Conservation (phyloP, 345 rosid genomes). For the Cardamine chenopodiifolia region DNA sequence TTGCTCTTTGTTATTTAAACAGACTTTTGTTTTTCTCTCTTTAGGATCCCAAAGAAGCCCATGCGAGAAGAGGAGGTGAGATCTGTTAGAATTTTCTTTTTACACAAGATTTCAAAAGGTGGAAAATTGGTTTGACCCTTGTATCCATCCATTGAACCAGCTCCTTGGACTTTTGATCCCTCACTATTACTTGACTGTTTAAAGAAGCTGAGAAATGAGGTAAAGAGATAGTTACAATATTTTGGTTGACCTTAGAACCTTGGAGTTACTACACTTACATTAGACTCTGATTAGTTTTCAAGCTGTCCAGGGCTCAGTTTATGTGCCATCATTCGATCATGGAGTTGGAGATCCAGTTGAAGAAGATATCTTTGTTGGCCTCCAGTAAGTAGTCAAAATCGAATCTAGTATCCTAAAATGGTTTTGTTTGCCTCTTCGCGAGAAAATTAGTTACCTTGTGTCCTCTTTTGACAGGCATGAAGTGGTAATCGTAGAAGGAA, state of each 20-base stretch:
- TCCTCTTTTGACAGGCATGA: constrained; percentile 66
- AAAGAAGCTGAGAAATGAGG: constrained; percentile 73
- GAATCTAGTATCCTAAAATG: not conserved
- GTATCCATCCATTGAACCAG: constrained; percentile 49
- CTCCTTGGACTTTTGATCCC: constrained; percentile 95
- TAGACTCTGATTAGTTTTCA: constrained; percentile 26
- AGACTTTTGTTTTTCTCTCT: not conserved
- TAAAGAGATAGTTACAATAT: constrained; percentile 35
- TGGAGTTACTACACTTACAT: constrained; percentile 3
- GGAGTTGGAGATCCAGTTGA: constrained; percentile 94
- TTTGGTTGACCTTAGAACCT: not conserved
- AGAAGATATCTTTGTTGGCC: constrained; percentile 77
- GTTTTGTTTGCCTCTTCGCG: not conserved
- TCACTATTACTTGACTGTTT: constrained; percentile 64
- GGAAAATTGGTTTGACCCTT: constrained; percentile 31
- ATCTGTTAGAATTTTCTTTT: constrained; percentile 26
- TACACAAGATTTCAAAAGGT: constrained; percentile 7
- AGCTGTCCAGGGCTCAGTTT: constrained; percentile 69
- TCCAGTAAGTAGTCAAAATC: constrained; percentile 64
- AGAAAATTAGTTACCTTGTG: not conserved
- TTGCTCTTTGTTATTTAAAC: constrained; percentile 15
- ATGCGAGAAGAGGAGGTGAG: constrained; percentile 98
- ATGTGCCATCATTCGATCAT: constrained; percentile 91
- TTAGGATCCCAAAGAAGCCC: constrained; percentile 91
- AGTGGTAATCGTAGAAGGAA: constrained; percentile 86